phyloP scores from a whole-genome alignment of 2,329 filamentous ascomycete species.

The Clathrospora elynae region DNA sequence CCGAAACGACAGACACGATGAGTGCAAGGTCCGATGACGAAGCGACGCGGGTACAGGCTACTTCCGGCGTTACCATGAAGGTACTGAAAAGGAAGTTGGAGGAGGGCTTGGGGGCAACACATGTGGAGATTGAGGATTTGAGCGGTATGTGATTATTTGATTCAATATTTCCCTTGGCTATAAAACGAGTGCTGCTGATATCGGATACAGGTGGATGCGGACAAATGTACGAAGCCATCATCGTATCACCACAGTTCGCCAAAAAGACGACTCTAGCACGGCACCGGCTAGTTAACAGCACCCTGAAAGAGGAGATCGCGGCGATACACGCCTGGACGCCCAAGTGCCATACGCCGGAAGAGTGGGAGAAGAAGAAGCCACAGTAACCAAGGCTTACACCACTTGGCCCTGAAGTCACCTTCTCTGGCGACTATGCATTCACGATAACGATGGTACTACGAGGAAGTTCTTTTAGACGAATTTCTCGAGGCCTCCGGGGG shows the following conservation, averaged over 20 bases:
- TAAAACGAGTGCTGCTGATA: slow-evolving; percentile 19
- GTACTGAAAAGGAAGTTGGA: slow-evolving; percentile 71
- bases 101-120: slow-evolving; percentile 70
- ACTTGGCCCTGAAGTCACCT: too few relatives aligned
- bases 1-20: slow-evolving; percentile 40
- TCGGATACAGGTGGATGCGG: slow-evolving; percentile 65
- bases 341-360: slow-evolving; percentile 88
- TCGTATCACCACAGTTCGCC: slow-evolving; percentile 61
- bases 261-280: slow-evolving; percentile 74
- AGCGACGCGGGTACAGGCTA: slow-evolving; percentile 59
- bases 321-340: slow-evolving; percentile 94
- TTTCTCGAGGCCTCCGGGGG: too few relatives aligned
- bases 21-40: slow-evolving; percentile 52
- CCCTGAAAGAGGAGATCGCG: slow-evolving; percentile 84
- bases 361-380: slow-evolving; percentile 74
- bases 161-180: not conserved
- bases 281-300: slow-evolving; percentile 82
- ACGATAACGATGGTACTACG: too few relatives aligned
- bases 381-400: slow-evolving; percentile 22
- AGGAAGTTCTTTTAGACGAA: too few relatives aligned
- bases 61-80: slow-evolving; percentile 71
- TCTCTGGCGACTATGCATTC: too few relatives aligned
- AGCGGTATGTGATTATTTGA: slow-evolving; percentile 70
- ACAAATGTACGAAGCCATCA: slow-evolving; percentile 71
- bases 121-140: slow-evolving; percentile 90